A percentile compares a stretch with the other conserved stretches of the same genome.
These are phyloP conservation scores for Circinella umbellata DNA, from an alignment of 371 early-diverging fungal species.

Conservation along the genomic window DNA sequence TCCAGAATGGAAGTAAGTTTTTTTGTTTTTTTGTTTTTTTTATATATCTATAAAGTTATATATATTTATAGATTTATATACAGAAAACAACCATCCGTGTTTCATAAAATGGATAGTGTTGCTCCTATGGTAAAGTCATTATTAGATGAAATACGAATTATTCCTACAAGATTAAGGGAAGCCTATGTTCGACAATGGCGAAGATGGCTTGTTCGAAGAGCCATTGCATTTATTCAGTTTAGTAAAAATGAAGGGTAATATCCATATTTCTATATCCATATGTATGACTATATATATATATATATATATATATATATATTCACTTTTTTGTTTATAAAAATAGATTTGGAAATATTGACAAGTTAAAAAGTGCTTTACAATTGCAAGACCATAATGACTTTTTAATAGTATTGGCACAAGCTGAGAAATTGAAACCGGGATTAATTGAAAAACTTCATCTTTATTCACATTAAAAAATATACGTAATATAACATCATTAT, in stretches of 20 bases:
- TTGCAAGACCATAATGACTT: conserved; percentile 44
- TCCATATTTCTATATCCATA: neutral
- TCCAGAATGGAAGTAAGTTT: conserved; percentile 33
- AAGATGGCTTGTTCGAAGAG: conserved; percentile 46
- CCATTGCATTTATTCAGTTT: conserved; percentile 56
- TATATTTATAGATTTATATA: neutral
- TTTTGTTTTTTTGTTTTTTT: neutral
- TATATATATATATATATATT: neutral
- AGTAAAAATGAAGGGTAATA: conserved; percentile 58
- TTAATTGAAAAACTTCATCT: conserved; percentile 34
- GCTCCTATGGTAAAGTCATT: conserved; percentile 62
- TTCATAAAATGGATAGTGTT: conserved; percentile 44
- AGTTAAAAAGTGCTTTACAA: conserved; percentile 38
- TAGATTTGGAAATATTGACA: neutral
- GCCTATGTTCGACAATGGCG: conserved; percentile 64
- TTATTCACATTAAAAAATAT: neutral
- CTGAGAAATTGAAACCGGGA: conserved; percentile 59
- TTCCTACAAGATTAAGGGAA: conserved; percentile 59
- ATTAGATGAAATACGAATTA: conserved; percentile 45
- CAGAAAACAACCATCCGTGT: conserved; percentile 24
- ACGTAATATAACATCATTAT: neutral
- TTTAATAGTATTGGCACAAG: conserved; percentile 57
- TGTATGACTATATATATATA: neutral
- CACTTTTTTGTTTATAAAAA: too few species aligned
- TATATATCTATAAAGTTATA: neutral